A percentile compares a stretch with the other conserved stretches of the same genome.
Evolutionary conservation across 805 yeast species (phyloP).

Genomic region (Cyberlindnera lachancei): DNA sequence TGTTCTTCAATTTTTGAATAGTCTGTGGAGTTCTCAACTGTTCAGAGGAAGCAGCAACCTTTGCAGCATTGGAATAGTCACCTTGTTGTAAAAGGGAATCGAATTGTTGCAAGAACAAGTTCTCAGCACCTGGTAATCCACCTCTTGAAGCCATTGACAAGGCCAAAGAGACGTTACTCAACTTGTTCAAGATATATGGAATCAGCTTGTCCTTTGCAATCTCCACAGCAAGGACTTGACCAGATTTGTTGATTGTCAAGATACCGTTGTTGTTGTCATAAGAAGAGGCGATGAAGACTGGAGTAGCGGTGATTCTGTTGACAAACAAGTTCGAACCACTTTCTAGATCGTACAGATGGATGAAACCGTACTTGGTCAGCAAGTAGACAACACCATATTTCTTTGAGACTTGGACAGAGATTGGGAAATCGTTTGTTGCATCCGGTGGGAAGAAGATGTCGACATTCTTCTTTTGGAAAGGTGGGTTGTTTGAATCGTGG

Average conservation of each 20-base stretch:
- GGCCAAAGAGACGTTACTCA: constrained; percentile 83
- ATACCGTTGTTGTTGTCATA: constrained; percentile 75
- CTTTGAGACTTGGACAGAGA: constrained; percentile 78
- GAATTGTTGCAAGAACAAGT: constrained; percentile 84
- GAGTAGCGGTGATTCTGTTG: constrained; percentile 93
- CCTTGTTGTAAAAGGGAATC: constrained; percentile 77
- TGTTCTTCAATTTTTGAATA: constrained; percentile 81
- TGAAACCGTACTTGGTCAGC: constrained; percentile 92
- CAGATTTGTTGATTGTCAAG: constrained; percentile 87
- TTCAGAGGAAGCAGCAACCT: constrained; percentile 92
- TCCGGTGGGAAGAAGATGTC: constrained; percentile 97
- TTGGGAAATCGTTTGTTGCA: constrained; percentile 94
- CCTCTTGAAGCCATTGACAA: constrained; percentile 88
- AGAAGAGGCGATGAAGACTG: constrained; percentile 82
- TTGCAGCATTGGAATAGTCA: constrained; percentile 88
- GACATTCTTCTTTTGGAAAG: constrained; percentile 86
- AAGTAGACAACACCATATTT: constrained; percentile 82
- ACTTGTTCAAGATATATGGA: constrained; percentile 80
- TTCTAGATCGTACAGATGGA: constrained; percentile 91
- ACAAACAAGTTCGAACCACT: constrained; percentile 88
- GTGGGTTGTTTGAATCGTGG: constrained; percentile 74
- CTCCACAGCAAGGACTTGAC: constrained; percentile 91
- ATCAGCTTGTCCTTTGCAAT: constrained; percentile 77
- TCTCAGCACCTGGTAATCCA: constrained; percentile 96
- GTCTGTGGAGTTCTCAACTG: constrained; percentile 92